Conservation (phyloP, 768 basidiomycete genomes). For the Leccinum barrowsii region DNA sequence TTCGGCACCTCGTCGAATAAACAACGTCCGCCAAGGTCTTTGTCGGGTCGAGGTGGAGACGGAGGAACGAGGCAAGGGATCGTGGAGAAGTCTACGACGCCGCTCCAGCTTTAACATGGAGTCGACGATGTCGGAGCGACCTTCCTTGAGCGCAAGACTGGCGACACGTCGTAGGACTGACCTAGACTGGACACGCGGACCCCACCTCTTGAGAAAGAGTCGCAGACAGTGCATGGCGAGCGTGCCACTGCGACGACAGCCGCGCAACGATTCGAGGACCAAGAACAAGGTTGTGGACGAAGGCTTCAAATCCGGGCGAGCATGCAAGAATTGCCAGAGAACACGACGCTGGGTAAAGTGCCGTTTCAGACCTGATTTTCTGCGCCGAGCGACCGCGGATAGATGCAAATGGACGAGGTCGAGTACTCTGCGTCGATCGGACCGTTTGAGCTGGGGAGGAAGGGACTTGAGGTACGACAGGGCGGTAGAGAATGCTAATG, state of each 20-base stretch:
- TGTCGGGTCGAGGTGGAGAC: constrained; percentile 7
- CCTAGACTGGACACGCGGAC: constrained; percentile 49
- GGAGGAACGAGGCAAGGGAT: constrained; percentile 7
- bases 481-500: constrained; percentile 43
- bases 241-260: constrained; percentile 50
- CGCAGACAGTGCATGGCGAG: constrained; percentile 44
- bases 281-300: constrained; percentile 57
- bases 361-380: constrained; percentile 38
- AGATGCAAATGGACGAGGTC: constrained; percentile 47
- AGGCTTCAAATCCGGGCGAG: constrained; percentile 51
- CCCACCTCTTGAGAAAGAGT: constrained; percentile 54
- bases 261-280: constrained; percentile 50
- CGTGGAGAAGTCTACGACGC: constrained; percentile 6
- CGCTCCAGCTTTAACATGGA: constrained; percentile 22
- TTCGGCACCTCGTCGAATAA: constrained; percentile 28
- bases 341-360: constrained; percentile 44
- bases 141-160: constrained; percentile 60
- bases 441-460: constrained; percentile 38
- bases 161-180: constrained; percentile 59
- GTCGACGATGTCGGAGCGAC: constrained; percentile 48
- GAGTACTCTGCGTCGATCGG: constrained; percentile 37
- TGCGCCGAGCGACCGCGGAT: constrained; percentile 35
- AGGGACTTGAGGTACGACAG: constrained; percentile 47
- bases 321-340: constrained; percentile 41
- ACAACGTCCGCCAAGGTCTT: constrained; percentile 21